Evolutionary conservation across 2,329 filamentous ascomycete species (phyloP), one percentile per base, ranked within the genome.

Genomic region (Calycina herbarum): DNA sequence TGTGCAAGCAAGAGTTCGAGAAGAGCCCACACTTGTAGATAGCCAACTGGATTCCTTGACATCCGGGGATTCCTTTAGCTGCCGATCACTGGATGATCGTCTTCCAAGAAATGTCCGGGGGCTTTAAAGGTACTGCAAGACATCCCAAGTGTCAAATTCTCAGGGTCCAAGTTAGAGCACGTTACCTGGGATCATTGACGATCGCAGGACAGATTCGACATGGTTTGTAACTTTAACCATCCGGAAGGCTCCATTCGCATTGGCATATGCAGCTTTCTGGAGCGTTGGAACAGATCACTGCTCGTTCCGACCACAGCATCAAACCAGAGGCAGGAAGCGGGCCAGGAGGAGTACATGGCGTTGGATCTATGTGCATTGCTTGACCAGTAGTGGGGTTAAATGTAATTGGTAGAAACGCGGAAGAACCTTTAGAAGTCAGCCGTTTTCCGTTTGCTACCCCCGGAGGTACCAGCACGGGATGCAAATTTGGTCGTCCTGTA

Each of bases 191-290:
- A 20, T 51, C 35, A 38, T 10, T 38, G 35, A 24, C n/a, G 45
- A 51, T 27, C 20, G n/a, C 45, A 51, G 7, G 45, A 51, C 24
- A 15, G 17, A 51, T 24, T 24, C 17, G n/a, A 20, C 45, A 38
- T 38, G n/a, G 45, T 24, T 48, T 15, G 20, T 51, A 51, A 24
- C 45, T 51, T 24, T 51, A 4, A 57, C 15, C 56, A 31, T 13
- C 27, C 56, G 56, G 56, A 35, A 57, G 56, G 56, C 29, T 57
- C 56, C 11, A 35, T 33, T 57, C 56, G 56, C 56, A 57, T 57
- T 31, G 13, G 33, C 27, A 31, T 35, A 33, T 57, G 29, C 56
- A 31, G 56, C 56, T 27, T 27, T 51, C 45, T 24, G 20, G 45
- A 24, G n/a, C 45, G 45, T 27, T 51, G 45, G 45, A 51, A 51